Percentiles rank a stretch among this genome's conserved stretches.
phyloP scores from a whole-genome alignment of 2,329 filamentous ascomycete species.

The Calonectria hawksworthii region DNA sequence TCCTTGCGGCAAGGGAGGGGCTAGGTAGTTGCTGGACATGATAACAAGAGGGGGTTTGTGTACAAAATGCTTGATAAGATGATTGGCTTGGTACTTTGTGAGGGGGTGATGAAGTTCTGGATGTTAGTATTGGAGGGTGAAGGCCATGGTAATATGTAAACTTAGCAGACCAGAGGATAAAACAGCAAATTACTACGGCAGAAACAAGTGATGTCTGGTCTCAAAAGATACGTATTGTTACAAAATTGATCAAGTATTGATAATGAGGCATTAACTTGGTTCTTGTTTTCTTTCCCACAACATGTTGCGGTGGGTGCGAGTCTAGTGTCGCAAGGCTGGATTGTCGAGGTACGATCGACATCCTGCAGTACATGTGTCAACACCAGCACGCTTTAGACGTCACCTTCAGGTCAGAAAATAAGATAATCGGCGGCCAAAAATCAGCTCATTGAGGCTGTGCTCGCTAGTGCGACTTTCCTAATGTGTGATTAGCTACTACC shows the following conservation, averaged over 20 bases:
- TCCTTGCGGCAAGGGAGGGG: background rate
- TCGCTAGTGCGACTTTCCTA: background rate
- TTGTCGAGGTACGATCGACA: background rate
- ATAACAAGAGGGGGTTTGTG: background rate
- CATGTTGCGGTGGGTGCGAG: background rate
- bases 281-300: background rate
- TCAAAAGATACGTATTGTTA: background rate
- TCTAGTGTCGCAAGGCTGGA: background rate
- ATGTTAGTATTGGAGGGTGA: background rate
- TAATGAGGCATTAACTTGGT: background rate
- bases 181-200: background rate
- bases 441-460: slow-evolving; percentile 3
- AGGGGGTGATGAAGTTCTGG: background rate
- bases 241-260: background rate
- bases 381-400: background rate
- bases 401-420: background rate
- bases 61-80: background rate
- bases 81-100: background rate
- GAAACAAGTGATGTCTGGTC: background rate
- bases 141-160: background rate
- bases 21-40: background rate
- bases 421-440: background rate
- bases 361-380: background rate
- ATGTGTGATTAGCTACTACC: background rate
- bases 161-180: background rate